phyloP scores from a whole-genome alignment of 176 grass and related monocot species.

The Oryza officinalis region DNA sequence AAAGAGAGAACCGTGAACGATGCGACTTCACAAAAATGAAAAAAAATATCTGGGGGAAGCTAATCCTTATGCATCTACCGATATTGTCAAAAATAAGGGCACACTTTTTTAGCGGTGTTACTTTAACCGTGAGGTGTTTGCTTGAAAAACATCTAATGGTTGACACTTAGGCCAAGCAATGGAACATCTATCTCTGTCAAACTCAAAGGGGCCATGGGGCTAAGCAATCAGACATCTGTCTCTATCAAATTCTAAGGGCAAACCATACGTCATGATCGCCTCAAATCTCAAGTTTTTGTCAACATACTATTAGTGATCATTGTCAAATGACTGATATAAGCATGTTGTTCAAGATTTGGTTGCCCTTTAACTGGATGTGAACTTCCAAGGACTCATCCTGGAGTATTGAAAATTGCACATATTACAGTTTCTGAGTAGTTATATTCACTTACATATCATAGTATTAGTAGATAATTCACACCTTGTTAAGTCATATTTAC shows the following conservation, averaged over 20 bases:
- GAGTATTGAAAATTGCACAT: neutral
- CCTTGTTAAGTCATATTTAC: neutral
- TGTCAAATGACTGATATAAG: neutral
- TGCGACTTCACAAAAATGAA: neutral
- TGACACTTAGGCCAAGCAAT: constrained; percentile 3
- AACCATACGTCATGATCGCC: neutral
- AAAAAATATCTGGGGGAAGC: neutral
- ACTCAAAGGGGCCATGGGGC: neutral
- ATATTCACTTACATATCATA: constrained; percentile 16
- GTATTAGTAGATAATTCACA: constrained; percentile 9
- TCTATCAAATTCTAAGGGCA: neutral
- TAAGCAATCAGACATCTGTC: neutral
- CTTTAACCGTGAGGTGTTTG: neutral
- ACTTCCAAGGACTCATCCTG: constrained; percentile 3
- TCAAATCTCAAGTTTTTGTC: neutral
- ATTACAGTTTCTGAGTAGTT: neutral
- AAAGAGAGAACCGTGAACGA: neutral
- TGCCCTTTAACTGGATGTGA: constrained; percentile 12
- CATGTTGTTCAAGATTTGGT: constrained; percentile 6
- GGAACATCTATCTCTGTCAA: neutral
- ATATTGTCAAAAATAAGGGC: neutral
- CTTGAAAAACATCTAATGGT: neutral
- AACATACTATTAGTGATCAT: neutral
- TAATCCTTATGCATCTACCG: neutral
- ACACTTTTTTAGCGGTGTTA: neutral